Evolutionary conservation across 805 yeast genomes (phyloP), one percentile per base, ranked within the genome.

Genomic region (Suhomyces prunicola): DNA sequence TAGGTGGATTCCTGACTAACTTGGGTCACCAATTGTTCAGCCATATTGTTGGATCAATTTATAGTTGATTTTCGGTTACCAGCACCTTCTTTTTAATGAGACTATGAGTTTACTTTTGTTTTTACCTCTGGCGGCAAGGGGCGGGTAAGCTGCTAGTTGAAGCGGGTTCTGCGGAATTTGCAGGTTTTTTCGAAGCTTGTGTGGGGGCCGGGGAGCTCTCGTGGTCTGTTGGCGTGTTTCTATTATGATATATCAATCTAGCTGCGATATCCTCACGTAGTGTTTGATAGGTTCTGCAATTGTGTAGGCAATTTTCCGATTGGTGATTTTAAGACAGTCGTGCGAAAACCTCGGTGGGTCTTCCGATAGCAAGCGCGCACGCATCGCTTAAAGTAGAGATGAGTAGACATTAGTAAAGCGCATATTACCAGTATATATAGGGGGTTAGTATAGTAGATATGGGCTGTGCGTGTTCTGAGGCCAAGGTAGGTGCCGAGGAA

Each of bases 1-100:
- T 47, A 50, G 36, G 63, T 23, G 19, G 68, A 76, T 47, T 80
- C 80, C 46, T 70, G 82, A 7, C 83, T 63, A 23, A 87, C 96
- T 68, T 89, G 96, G 2, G 96, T 89, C 55, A 89, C 81, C 50
- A 89, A 81, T 60, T 80, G 64, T 31, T 74, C 77, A 5, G 79
- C 62, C 79, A 74, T 74, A 10, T 29, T 29, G 31, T 27, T 4
- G 31, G 13, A 27, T 27, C 10, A 39, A 24, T 44, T 12, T 19
- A 24, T 17, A 23, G 46, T 45, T 9, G 39, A 17, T 24, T 42
- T 2, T 23, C 49, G 61, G 63, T 56, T 61, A 49, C 64, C 62
- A 54, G 64, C 63, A 59, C 64, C 63, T 55, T 42, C 7, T 39
- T 10, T 19, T 39, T 15, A 15, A 15, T 36, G 19, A 36, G 41